A percentile compares a stretch with the other conserved stretches of the same genome.
Evolutionary conservation across 805 yeast species (phyloP).

Genomic region (Jamesozyma gamospora): DNA sequence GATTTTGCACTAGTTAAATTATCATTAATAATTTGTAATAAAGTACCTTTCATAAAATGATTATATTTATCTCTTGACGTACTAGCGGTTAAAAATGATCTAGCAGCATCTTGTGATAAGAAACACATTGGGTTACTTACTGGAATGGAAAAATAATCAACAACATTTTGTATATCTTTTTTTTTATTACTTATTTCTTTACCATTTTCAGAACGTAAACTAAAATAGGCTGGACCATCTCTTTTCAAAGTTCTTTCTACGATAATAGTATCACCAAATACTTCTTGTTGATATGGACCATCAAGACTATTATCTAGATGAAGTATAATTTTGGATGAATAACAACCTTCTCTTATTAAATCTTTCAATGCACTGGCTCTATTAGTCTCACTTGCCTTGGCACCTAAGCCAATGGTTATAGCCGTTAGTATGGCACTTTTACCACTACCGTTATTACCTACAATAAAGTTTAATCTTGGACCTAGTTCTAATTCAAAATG

Average conservation of each 20-base stretch:
- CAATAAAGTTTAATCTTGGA: constrained; percentile 73
- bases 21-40: constrained; percentile 53
- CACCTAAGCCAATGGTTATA: constrained; percentile 77
- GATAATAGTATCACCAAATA: constrained; percentile 57
- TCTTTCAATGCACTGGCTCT: constrained; percentile 66
- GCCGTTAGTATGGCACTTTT: constrained; percentile 85
- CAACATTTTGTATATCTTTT: constrained; percentile 53
- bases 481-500: constrained; percentile 67
- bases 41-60: constrained; percentile 73
- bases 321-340: constrained; percentile 57
- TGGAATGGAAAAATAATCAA: constrained; percentile 62
- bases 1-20: constrained; percentile 38
- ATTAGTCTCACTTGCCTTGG: constrained; percentile 77
- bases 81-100: constrained; percentile 74
- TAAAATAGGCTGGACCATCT: constrained; percentile 44
- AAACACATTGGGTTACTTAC: constrained; percentile 89
- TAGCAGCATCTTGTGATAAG: constrained; percentile 87
- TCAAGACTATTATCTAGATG: constrained; percentile 53
- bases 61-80: constrained; percentile 62
- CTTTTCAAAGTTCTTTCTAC: constrained; percentile 57
- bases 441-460: constrained; percentile 88
- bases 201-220: constrained; percentile 43
- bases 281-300: constrained; percentile 54
- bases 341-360: constrained; percentile 67
- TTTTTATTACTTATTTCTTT: constrained; percentile 50